A percentile compares a stretch with the other conserved stretches of the same genome.
These are phyloP conservation scores for Ogataea polymorpha DNA, from an alignment of 805 yeast species.

Conservation along the genomic window DNA sequence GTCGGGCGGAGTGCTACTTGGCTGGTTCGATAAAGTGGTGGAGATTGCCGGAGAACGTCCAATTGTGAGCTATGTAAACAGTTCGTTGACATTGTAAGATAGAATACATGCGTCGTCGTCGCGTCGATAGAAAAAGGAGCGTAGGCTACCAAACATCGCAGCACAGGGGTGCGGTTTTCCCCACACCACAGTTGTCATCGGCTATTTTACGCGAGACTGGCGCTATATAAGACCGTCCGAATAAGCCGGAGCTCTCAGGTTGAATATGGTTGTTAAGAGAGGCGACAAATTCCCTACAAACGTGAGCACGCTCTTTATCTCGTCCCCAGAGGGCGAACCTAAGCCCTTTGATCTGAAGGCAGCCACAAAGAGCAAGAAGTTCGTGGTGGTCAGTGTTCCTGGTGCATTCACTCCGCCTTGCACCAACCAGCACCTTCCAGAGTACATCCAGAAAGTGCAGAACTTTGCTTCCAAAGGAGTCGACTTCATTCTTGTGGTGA, in stretches of 20 bases:
- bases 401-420: conserved; percentile 90
- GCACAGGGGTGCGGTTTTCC: not conserved
- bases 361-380: conserved; percentile 43
- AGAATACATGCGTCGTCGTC: conserved; percentile 6
- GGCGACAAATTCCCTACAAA: conserved; percentile 37
- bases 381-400: conserved; percentile 73
- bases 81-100: conserved; percentile 7
- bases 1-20: conserved; percentile 79
- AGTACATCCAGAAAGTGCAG: conserved; percentile 47
- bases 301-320: conserved; percentile 33
- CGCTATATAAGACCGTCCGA: conserved; percentile 5
- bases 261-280: conserved; percentile 19
- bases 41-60: conserved; percentile 86
- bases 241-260: too few relatives aligned
- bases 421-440: conserved; percentile 69
- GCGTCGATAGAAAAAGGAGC: conserved; percentile 2
- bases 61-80: conserved; percentile 73
- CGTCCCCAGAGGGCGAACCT: conserved; percentile 36
- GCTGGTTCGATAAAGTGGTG: conserved; percentile 90
- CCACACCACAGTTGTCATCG: conserved; percentile 5
- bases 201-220: conserved; percentile 8
- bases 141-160: not conserved
- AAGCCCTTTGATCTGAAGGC: conserved; percentile 32
- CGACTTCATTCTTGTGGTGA: conserved; percentile 57
- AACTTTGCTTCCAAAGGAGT: conserved; percentile 59